Evolutionary conservation across 2,329 filamentous ascomycete species (phyloP).

Genomic region (Fusarium sp.): DNA sequence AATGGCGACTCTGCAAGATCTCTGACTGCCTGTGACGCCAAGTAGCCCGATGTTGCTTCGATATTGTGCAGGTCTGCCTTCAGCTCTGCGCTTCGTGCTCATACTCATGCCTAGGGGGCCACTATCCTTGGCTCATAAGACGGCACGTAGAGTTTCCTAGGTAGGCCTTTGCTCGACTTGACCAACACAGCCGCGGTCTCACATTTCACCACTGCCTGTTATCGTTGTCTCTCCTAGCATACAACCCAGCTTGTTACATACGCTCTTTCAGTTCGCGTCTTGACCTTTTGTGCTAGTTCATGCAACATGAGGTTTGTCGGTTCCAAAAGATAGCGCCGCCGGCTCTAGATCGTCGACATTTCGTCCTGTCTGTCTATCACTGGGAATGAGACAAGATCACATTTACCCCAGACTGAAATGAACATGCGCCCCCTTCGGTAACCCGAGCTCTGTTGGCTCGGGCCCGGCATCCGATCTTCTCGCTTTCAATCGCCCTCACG

Average conservation of each 20-base stretch:
- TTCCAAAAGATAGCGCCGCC: constrained; percentile 7
- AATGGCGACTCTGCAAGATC: constrained; percentile 24
- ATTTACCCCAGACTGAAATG: constrained; percentile 18
- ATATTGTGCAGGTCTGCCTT: constrained; percentile 3
- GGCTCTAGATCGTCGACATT: constrained; percentile 3
- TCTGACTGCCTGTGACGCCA: not conserved
- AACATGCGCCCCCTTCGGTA: constrained; percentile 5
- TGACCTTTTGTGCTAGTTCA: not conserved
- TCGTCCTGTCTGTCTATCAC: constrained; percentile 29
- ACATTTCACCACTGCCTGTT: not conserved
- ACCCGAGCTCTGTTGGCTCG: constrained; percentile 11
- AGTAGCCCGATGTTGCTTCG: not conserved
- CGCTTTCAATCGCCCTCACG: not conserved
- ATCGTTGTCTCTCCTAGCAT: not conserved
- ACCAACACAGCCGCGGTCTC: not conserved
- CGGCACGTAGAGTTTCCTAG: not conserved
- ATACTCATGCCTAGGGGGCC: constrained; percentile 10
- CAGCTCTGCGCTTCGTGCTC: constrained; percentile 21
- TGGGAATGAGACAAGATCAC: constrained; percentile 14
- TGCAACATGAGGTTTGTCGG: constrained; percentile 9
- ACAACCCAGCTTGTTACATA: not conserved
- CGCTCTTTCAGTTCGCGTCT: not conserved
- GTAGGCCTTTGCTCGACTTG: not conserved
- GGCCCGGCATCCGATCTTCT: constrained; percentile 6
- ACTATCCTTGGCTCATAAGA: constrained; percentile 20